These are phyloP conservation scores for Sanguinoderma infundibulare DNA, from an alignment of 1,284 basidiomycete species.

Conservation along the genomic window DNA sequence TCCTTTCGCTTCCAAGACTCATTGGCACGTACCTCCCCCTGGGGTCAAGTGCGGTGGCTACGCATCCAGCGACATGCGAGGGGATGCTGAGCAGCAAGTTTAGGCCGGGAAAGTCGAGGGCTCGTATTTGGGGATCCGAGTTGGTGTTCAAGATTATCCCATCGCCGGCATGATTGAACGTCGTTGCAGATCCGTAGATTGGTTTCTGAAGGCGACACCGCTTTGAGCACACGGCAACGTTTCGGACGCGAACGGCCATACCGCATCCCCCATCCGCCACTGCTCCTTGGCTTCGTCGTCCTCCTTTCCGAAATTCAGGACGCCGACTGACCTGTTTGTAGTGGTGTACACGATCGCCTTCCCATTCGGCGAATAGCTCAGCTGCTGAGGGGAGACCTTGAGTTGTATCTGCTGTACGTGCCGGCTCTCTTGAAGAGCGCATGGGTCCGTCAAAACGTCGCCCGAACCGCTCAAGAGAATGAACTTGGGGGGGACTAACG, in stretches of 20 bases:
- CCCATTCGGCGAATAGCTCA: conserved; percentile 74
- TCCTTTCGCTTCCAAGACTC: neutral
- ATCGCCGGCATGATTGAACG: conserved; percentile 75
- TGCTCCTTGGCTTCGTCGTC: conserved; percentile 60
- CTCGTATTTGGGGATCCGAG: conserved; percentile 63
- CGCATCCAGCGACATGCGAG: conserved; percentile 78
- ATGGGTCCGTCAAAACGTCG: neutral
- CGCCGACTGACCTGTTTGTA: conserved; percentile 57
- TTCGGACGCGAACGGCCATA: conserved; percentile 25
- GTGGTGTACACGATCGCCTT: conserved; percentile 66
- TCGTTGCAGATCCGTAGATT: conserved; percentile 54
- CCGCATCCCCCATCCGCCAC: conserved; percentile 57
- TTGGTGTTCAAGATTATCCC: conserved; percentile 66
- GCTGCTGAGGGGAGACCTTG: conserved; percentile 62
- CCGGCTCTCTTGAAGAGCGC: conserved; percentile 58
- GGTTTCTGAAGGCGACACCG: conserved; percentile 20
- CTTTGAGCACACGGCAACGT: neutral
- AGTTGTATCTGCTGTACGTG: conserved; percentile 60
- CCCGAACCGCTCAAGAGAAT: conserved; percentile 10
- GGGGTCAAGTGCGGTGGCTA: conserved; percentile 75
- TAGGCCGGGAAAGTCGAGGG: conserved; percentile 69
- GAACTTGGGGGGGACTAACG: conserved; percentile 49
- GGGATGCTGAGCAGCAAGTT: conserved; percentile 58
- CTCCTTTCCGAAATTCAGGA: conserved; percentile 57
- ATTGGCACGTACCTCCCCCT: conserved; percentile 55